A percentile compares a stretch with the other conserved stretches of the same genome.
Conservation (phyloP, 257 asterid species). For the Fraxinus anomala region DNA sequence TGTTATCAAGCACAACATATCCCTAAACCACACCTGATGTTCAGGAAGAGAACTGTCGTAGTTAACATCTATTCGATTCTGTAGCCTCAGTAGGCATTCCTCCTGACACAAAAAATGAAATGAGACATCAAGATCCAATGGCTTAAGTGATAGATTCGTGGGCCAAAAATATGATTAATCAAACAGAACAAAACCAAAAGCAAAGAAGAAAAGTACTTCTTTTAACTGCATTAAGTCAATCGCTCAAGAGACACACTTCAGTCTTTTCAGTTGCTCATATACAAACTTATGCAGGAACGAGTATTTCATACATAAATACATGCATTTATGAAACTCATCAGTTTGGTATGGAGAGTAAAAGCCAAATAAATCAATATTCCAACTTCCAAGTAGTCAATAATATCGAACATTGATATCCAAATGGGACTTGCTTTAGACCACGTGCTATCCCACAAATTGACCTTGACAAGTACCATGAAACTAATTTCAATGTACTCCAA, state of each 20-base stretch:
- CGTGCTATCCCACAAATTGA: background rate
- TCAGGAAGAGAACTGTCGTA: constrained; percentile 79
- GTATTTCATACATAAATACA: constrained; percentile 20
- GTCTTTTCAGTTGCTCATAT: constrained; percentile 14
- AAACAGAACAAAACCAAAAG: background rate
- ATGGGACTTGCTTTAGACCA: constrained; percentile 19
- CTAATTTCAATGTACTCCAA: constrained; percentile 11
- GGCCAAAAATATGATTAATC: constrained; percentile 4
- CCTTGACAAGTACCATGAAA: constrained; percentile 20
- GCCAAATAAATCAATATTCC: background rate
- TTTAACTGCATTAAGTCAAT: constrained; percentile 8
- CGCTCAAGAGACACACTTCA: constrained; percentile 9
- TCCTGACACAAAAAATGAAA: constrained; percentile 53
- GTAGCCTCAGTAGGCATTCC: constrained; percentile 83
- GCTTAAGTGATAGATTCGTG: constrained; percentile 4
- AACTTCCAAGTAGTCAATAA: constrained; percentile 7
- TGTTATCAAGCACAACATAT: background rate
- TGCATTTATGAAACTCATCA: constrained; percentile 20
- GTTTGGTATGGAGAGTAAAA: background rate
- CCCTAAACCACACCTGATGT: constrained; percentile 72
- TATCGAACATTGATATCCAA: background rate
- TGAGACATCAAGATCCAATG: constrained; percentile 31
- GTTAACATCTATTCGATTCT: constrained; percentile 75
- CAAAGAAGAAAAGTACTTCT: constrained; percentile 1
- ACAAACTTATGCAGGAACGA: constrained; percentile 24